Percentiles rank a stretch among this genome's conserved stretches.
These are phyloP conservation scores for Phyllosticta citribraziliensis DNA, from an alignment of 2,329 filamentous ascomycete genomes.

Conservation along the genomic window DNA sequence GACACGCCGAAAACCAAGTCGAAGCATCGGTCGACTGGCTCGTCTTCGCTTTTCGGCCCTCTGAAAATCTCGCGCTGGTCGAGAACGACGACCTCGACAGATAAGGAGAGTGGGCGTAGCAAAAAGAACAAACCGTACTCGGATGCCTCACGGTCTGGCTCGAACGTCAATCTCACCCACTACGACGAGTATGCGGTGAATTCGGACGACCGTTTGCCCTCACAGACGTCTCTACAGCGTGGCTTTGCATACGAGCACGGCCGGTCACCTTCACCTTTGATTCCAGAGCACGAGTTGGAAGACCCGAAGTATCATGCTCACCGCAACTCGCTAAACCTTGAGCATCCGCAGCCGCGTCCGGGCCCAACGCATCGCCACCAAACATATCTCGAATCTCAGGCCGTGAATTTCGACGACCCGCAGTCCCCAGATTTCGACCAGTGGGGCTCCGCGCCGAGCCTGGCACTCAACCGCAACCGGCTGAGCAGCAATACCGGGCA, in stretches of 20 bases:
- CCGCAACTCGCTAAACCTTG: slow-evolving; percentile 68
- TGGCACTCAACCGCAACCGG: slow-evolving; percentile 28
- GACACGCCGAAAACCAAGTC: slow-evolving; percentile 64
- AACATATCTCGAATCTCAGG: slow-evolving; percentile 62
- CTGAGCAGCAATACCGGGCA: slow-evolving; percentile 26
- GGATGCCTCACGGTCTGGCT: slow-evolving; percentile 65
- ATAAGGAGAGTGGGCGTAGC: slow-evolving; percentile 59
- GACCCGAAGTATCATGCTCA: slow-evolving; percentile 77
- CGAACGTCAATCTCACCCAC: slow-evolving; percentile 53
- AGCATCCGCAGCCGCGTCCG: slow-evolving; percentile 68
- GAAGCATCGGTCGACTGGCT: slow-evolving; percentile 73
- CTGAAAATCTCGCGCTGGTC: slow-evolving; percentile 97
- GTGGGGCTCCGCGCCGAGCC: slow-evolving; percentile 38
- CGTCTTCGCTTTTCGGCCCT: slow-evolving; percentile 60
- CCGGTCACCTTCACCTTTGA: slow-evolving; percentile 41
- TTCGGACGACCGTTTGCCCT: slow-evolving; percentile 45
- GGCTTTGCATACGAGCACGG: slow-evolving; percentile 13
- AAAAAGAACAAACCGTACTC: slow-evolving; percentile 53
- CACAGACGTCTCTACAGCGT: slow-evolving; percentile 26
- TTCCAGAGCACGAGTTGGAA: slow-evolving; percentile 39
- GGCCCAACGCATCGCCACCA: slow-evolving; percentile 67
- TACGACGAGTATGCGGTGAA: slow-evolving; percentile 56
- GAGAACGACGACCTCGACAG: slow-evolving; percentile 84
- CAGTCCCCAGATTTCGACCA: slow-evolving; percentile 33
- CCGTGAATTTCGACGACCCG: slow-evolving; percentile 51